Base-by-base conservation (phyloP, 805 yeast genomes). In the Lachancea quebecensis region DNA sequence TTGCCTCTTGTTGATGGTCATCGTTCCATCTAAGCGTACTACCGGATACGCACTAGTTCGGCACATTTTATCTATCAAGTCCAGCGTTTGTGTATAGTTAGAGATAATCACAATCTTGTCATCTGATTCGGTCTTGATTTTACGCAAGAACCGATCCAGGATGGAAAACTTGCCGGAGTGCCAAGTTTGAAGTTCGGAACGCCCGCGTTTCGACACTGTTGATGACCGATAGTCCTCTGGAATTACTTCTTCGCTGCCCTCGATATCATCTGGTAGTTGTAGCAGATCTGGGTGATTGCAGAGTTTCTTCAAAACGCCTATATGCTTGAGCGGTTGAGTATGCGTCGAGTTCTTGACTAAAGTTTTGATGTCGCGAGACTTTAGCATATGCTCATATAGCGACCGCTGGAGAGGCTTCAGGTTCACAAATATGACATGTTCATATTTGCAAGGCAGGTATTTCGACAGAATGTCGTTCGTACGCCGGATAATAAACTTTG, bases 31-130 rank as follows among this genome's bases (percentile, higher is more conserved):
- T 32, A 93, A 72, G 47, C 99, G 72, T 12, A 91, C 65, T 12
- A 76, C 70, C 0, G 96, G 96, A 62, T 87, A 93, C 48, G 77
- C 74, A 50, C 77, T 78, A 37, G 66, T 60, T 27, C 96, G 74
- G 62, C 99, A 93, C 78, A 91, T 72, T 49, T 73, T 78, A 60
- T 93, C 98, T 46, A 93, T 83, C 54, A 93, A 67, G 64, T 93
- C 99, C 42, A 93, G 71, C 0, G 99, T 93, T 56, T 88, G 95
- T 0, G 99, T 93, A 59, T 90, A 93, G 62, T 93, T 93, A 10
- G 96, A 87, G 55, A 93, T 93, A 38, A 93, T 69, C 15, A 93
- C 99, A 57, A 93, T 91, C 64, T 93, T 93, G 63, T 93, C 99
- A 64, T 89, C 81, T 1, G 98, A 88, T 56, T 89, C 95, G 3